Percentiles rank a stretch among this genome's conserved stretches.
Conservation (phyloP, 345 rosid genomes). For the Eucalyptus pauciflora region DNA sequence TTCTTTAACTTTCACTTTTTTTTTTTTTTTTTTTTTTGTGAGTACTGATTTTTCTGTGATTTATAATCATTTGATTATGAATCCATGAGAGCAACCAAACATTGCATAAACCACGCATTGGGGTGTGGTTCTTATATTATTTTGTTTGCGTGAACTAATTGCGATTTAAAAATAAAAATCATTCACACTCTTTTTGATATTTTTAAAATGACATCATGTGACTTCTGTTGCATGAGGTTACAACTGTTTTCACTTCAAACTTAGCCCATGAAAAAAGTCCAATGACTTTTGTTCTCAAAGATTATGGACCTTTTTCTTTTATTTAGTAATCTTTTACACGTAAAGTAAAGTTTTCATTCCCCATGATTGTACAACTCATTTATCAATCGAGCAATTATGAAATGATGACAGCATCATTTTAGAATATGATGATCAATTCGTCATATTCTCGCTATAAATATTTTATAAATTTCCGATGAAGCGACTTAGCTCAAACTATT, state of each 20-base stretch:
- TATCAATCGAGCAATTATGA: too few species aligned
- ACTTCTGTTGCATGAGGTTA: not conserved
- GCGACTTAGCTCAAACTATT: fast-evolving
- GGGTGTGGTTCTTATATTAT: too few species aligned
- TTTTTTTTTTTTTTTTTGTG: too few species aligned
- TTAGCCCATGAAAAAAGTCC: not conserved
- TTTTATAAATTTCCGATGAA: too few species aligned
- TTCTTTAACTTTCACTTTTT: too few species aligned
- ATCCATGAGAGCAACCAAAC: not conserved
- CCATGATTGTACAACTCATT: too few species aligned
- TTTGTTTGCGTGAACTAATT: not conserved
- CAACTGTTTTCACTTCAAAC: fast-evolving
- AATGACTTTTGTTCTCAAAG: not conserved
- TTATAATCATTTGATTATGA: not conserved
- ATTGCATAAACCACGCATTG: too few species aligned
- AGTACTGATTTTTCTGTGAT: too few species aligned
- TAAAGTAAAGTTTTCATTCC: not conserved
- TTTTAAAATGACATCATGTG: too few species aligned
- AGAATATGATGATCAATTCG: too few species aligned
- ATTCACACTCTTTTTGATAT: not conserved
- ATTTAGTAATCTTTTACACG: too few species aligned
- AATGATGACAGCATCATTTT: not conserved
- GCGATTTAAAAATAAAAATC: not conserved
- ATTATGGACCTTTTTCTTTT: not conserved
- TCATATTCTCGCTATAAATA: fast-evolving